These are phyloP conservation scores for Spirogloea muscicola DNA, from an alignment of 139 green algal species.

Conservation along the genomic window DNA sequence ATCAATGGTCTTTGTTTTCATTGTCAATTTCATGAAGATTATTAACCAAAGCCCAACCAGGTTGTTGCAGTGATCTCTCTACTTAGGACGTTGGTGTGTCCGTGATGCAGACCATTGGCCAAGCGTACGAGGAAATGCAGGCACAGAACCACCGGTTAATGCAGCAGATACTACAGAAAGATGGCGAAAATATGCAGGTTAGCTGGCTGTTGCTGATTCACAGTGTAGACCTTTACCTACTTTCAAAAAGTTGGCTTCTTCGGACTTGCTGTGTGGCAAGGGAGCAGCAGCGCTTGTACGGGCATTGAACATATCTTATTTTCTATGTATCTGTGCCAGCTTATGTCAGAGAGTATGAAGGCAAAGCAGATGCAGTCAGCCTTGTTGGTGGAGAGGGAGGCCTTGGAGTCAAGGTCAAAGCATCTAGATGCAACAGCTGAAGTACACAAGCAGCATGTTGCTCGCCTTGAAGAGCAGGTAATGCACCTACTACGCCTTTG, in stretches of 20 bases:
- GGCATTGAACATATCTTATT: no score
- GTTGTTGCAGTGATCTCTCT: no score
- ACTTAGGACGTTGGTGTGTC: no score
- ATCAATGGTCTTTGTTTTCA: no score
- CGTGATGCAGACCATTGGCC: conserved; percentile 51
- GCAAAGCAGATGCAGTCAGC: conserved; percentile 44
- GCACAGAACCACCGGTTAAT: conserved; percentile 71
- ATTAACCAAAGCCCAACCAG: no score
- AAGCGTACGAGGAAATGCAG: conserved; percentile 75
- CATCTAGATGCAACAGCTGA: conserved; percentile 16
- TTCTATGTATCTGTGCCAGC: background rate
- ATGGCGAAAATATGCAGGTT: conserved; percentile 59
- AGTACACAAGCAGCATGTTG: conserved; percentile 49
- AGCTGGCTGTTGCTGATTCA: conserved; percentile 54
- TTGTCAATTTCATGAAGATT: no score
- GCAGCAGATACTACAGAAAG: conserved; percentile 61
- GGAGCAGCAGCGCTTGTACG: no score
- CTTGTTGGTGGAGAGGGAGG: conserved; percentile 33
- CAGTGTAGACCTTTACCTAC: conserved; percentile 38
- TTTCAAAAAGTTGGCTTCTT: conserved; percentile 22
- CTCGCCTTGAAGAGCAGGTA: conserved; percentile 54
- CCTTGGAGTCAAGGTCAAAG: conserved; percentile 11
- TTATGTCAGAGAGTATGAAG: conserved; percentile 48
- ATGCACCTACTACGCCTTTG: no score
- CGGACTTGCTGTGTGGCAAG: no score